Evolutionary conservation across 108 stramenopile species (phyloP).

Genomic region (Cyclotella sp.): DNA sequence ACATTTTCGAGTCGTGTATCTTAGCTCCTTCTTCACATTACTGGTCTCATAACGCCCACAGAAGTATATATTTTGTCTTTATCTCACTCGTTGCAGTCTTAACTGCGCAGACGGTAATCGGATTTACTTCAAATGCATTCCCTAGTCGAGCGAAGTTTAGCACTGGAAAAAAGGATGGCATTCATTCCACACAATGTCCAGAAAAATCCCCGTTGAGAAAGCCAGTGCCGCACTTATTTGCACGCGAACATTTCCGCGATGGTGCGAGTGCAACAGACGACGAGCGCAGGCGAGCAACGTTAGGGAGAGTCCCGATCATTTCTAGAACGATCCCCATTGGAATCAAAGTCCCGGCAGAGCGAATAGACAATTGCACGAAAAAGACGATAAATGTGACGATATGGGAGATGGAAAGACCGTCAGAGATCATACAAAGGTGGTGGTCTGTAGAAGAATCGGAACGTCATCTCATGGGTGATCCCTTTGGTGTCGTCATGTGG

Average conservation of each 20-base stretch:
- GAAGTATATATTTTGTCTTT: too few relatives aligned
- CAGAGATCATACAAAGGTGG: slow-evolving; percentile 72
- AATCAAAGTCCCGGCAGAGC: background rate
- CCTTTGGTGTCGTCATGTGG: slow-evolving; percentile 86
- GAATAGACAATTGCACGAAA: background rate
- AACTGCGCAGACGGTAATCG: too few relatives aligned
- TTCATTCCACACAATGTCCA: background rate
- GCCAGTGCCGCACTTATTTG: background rate
- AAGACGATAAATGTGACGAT: slow-evolving; percentile 57
- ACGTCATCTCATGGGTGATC: slow-evolving; percentile 58
- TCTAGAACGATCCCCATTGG: slow-evolving; percentile 43
- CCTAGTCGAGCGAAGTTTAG: too few relatives aligned
- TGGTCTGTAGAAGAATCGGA: slow-evolving; percentile 54
- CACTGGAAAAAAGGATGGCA: too few relatives aligned
- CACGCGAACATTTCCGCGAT: background rate
- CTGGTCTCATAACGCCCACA: too few relatives aligned
- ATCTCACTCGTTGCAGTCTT: too few relatives aligned
- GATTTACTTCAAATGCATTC: too few relatives aligned
- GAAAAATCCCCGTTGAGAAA: background rate
- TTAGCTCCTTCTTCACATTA: too few relatives aligned
- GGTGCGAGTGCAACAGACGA: background rate
- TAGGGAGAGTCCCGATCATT: slow-evolving; percentile 44
- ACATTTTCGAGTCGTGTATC: too few relatives aligned
- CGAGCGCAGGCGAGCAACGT: slow-evolving; percentile 34
- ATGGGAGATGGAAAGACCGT: slow-evolving; percentile 82